These are phyloP conservation scores for Mycena capillaripes DNA, from an alignment of 768 basidiomycete genomes.

Conservation along the genomic window DNA sequence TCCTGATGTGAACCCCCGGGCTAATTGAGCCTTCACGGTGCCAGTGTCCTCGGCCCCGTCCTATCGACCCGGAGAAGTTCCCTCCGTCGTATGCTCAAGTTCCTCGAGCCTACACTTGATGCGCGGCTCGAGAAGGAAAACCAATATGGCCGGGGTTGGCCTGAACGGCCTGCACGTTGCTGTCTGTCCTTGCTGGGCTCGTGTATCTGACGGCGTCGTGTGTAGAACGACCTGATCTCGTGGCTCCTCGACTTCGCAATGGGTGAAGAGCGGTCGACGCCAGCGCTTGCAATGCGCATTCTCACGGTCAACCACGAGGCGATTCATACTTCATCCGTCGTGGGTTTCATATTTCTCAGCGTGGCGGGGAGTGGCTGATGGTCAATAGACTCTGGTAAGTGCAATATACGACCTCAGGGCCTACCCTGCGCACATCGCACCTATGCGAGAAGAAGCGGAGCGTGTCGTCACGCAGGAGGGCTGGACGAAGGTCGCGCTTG, in stretches of 20 bases:
- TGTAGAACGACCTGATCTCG: constrained; percentile 52
- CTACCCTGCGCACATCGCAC: not conserved
- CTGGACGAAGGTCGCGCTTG: not conserved
- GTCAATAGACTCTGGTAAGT: too few species aligned
- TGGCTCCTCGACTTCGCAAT: constrained; percentile 54
- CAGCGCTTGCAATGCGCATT: constrained; percentile 45
- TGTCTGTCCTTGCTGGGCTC: too few species aligned
- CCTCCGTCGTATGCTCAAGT: too few species aligned
- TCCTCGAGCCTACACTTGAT: too few species aligned
- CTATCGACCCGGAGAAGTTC: too few species aligned
- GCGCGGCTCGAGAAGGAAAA: too few species aligned
- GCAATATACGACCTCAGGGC: not conserved
- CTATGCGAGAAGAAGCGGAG: not conserved
- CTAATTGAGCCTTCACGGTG: too few species aligned
- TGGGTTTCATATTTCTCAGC: not conserved
- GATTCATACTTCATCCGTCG: constrained; percentile 22
- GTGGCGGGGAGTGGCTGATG: too few species aligned
- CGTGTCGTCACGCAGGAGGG: not conserved
- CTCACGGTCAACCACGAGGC: constrained; percentile 55
- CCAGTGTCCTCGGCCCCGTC: too few species aligned
- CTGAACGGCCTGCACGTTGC: not conserved
- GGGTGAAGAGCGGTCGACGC: constrained; percentile 40
- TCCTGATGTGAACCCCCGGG: too few species aligned
- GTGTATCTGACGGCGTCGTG: not conserved
- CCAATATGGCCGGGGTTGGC: not conserved